Evolutionary conservation across 1,139 yeast genomes (phyloP), one percentile per base, ranked within the genome.

Genomic region (Pichiaceae sp.): DNA sequence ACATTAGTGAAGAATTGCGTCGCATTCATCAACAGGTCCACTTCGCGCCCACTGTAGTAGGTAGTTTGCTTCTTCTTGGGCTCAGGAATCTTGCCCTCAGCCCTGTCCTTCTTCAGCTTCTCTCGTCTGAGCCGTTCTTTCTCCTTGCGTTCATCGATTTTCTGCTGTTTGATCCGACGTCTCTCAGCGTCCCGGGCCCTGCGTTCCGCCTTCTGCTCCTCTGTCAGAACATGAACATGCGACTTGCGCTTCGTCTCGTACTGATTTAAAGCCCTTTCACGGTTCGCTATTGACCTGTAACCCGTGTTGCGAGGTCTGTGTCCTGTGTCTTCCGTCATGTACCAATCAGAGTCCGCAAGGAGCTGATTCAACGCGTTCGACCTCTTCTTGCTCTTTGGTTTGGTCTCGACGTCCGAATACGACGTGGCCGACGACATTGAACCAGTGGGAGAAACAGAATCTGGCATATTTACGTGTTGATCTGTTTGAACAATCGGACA

Each of bases 301-400:
- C n/a, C n/a, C 7, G 24, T 7, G 7, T 11, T 7, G 11, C 24
- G 24, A 21, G 24, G 24, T 11, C 24, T 21, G 7, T 7, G 11
- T 21, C 24, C 24, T 7, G 24, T 21, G 24, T 21, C 24, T n/a
- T 49, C 48, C 4, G 64, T 54, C 23, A 57, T 52, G 38, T 60
- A 64, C 56, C 62, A 62, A 33, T 48, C 60, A 0, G 64, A 60
- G 39, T 60, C 66, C 16, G 57, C 57, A 2, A 61, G 35, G 26
- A 66, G 44, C 17, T 40, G 35, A 3, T 38, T 42, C 32, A 50
- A 37, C 20, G 25, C 36, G 11, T 21, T 21, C 9, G 9, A 7
- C 7, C 24, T 4, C 24, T 14, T 29, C 29, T 27, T 27, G 8
- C n/a, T 27, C 31, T 29, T 17, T 6, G 31, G 11, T 8, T 29